These are phyloP conservation scores for Hemisphaericaspora lyxosophila DNA, from an alignment of 1,139 yeast species.

Conservation along the genomic window DNA sequence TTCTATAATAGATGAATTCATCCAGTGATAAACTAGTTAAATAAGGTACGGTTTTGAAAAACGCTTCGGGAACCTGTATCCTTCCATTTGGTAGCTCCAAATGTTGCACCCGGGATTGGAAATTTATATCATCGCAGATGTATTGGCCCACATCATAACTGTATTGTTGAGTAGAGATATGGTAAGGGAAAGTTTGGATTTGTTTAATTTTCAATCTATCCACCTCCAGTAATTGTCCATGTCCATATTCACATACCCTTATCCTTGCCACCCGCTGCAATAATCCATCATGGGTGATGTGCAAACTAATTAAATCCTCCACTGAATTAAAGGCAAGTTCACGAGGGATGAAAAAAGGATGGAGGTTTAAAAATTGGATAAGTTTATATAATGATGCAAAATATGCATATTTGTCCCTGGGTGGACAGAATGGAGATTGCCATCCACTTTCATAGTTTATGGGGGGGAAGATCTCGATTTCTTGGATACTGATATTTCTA, in stretches of 20 bases:
- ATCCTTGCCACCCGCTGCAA: not conserved
- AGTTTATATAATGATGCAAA: constrained; percentile 1
- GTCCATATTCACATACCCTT: constrained; percentile 1
- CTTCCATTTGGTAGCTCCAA: constrained; percentile 3
- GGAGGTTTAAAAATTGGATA: not conserved
- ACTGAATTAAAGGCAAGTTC: constrained; percentile 3
- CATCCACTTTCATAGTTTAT: not conserved
- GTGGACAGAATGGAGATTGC: constrained; percentile 1
- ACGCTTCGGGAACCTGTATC: not conserved
- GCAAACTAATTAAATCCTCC: constrained; percentile 3
- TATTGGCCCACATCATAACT: constrained; percentile 1
- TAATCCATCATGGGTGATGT: not conserved
- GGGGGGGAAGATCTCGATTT: not conserved
- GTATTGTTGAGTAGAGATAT: constrained; percentile 3
- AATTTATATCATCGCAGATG: constrained; percentile 3
- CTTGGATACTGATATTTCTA: constrained; percentile 2
- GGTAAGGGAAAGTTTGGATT: constrained; percentile 1
- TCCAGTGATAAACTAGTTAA: constrained; percentile 4
- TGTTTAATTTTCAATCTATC: constrained; percentile 3
- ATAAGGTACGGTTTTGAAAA: not conserved
- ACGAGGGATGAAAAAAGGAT: not conserved
- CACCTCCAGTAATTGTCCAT: not conserved
- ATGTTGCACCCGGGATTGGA: constrained; percentile 1
- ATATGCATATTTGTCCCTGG: not conserved
- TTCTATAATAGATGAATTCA: constrained; percentile 2